Conservation (phyloP, 805 yeast genomes). For the Pichia gijzeniarum region DNA sequence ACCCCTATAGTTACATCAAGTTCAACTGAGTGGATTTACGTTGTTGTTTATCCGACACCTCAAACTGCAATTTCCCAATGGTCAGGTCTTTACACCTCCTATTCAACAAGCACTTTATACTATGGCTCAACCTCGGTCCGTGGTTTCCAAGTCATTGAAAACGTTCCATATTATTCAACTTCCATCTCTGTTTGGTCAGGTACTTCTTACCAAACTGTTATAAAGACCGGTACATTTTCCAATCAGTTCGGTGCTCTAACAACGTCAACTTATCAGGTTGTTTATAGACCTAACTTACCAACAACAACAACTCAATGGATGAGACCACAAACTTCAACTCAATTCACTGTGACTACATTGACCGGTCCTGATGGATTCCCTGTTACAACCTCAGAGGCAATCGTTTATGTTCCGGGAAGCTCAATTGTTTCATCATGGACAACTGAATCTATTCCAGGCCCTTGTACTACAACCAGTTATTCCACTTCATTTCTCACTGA, state of each 20-base stretch:
- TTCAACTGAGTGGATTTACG: slow-evolving; percentile 1
- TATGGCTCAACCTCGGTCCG: not conserved
- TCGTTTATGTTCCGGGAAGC: not conserved
- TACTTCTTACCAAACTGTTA: not conserved
- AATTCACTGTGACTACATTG: too few species aligned
- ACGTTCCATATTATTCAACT: slow-evolving; percentile 1
- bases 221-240: not conserved
- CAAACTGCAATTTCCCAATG: not conserved
- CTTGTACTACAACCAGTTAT: too few species aligned
- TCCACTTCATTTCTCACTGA: too few species aligned
- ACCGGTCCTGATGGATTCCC: not conserved
- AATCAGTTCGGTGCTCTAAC: not conserved
- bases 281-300: not conserved
- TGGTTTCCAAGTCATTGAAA: not conserved
- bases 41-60: slow-evolving; percentile 2
- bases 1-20: not conserved
- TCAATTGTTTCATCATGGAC: too few species aligned
- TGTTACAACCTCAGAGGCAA: not conserved
- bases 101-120: not conserved
- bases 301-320: not conserved
- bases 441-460: too few species aligned
- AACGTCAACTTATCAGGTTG: not conserved
- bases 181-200: not conserved
- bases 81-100: not conserved
- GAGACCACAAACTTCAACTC: not conserved